Percentiles rank a stretch among this genome's conserved stretches.
These are phyloP conservation scores for Huntiella savannae DNA, from an alignment of 2,329 filamentous ascomycete species.

Conservation along the genomic window DNA sequence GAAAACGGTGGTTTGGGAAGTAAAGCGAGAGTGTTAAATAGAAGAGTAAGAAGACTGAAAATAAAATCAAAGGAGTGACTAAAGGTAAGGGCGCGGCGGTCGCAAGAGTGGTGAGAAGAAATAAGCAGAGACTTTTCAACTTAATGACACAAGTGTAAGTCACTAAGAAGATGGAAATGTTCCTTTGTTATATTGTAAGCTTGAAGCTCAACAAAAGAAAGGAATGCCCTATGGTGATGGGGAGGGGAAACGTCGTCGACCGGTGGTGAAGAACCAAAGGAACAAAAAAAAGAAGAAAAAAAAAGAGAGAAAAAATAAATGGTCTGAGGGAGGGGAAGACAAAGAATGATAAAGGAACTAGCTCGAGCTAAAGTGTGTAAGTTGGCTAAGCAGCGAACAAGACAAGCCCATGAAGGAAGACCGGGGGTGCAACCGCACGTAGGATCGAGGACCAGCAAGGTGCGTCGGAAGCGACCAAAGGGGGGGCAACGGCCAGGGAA, in stretches of 20 bases:
- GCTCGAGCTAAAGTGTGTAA: not conserved
- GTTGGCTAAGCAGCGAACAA: not conserved
- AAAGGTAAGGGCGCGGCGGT: conserved; percentile 1
- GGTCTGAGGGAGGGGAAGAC: not conserved
- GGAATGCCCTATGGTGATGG: not conserved
- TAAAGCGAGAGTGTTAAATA: not conserved
- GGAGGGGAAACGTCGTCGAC: conserved; percentile 6
- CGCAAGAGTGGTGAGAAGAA: conserved; percentile 10
- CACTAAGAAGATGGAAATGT: conserved; percentile 11
- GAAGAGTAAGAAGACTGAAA: not conserved
- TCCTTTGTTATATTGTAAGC: conserved; percentile 10
- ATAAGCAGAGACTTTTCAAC: conserved; percentile 10
- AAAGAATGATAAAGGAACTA: not conserved
- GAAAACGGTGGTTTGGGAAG: not conserved
- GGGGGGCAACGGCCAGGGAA: not conserved
- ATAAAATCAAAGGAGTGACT: conserved; percentile 5
- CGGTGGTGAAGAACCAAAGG: conserved; percentile 3
- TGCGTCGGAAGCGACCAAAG: not conserved
- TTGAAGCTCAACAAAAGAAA: conserved; percentile 14
- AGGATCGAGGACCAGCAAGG: not conserved
- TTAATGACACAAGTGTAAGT: conserved; percentile 1
- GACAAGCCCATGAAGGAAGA: not conserved
- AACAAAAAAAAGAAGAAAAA: conserved; percentile 5
- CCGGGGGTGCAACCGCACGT: not conserved
- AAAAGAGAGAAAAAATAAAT: conserved; percentile 4